These are phyloP conservation scores for Pyrenochaeta sp. DNA, from an alignment of 2,329 filamentous ascomycete genomes.

Conservation along the genomic window DNA sequence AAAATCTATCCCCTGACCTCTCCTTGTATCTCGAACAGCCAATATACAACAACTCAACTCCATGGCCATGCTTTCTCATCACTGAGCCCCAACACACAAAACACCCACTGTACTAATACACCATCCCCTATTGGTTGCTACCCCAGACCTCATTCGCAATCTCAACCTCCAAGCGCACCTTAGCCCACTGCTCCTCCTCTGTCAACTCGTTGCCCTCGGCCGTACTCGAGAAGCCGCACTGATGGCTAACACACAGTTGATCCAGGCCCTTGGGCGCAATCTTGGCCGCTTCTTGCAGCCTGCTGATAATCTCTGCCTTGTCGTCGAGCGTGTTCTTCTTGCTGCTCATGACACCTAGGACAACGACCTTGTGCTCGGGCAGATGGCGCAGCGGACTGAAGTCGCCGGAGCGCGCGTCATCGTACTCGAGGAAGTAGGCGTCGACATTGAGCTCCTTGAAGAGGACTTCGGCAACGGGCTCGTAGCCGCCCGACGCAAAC, in stretches of 20 bases:
- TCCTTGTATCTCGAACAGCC: too few relatives aligned
- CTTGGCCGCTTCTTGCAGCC: constrained; percentile 47
- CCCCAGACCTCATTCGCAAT: constrained; percentile 67
- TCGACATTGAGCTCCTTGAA: constrained; percentile 65
- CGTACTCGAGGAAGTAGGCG: constrained; percentile 67
- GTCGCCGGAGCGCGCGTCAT: constrained; percentile 64
- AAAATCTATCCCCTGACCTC: too few relatives aligned
- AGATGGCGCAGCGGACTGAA: constrained; percentile 63
- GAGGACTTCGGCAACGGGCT: constrained; percentile 64
- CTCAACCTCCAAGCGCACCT: constrained; percentile 62
- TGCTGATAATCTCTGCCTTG: constrained; percentile 50
- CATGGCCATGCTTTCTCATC: too few relatives aligned
- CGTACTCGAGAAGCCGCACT: constrained; percentile 66
- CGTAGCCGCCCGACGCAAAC: constrained; percentile 66
- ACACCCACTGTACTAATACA: constrained; percentile 17
- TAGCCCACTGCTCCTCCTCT: constrained; percentile 66
- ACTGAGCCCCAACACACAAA: too few relatives aligned
- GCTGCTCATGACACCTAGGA: constrained; percentile 63
- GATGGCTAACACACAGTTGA: constrained; percentile 64
- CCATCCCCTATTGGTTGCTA: constrained; percentile 45
- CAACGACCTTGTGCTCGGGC: constrained; percentile 62
- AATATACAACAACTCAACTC: too few relatives aligned
- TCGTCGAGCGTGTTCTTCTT: constrained; percentile 66
- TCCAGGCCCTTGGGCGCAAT: constrained; percentile 61
- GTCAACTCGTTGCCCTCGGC: constrained; percentile 64